Base-by-base conservation (phyloP, 495 filamentous ascomycete species). In the Collariella sp. region DNA sequence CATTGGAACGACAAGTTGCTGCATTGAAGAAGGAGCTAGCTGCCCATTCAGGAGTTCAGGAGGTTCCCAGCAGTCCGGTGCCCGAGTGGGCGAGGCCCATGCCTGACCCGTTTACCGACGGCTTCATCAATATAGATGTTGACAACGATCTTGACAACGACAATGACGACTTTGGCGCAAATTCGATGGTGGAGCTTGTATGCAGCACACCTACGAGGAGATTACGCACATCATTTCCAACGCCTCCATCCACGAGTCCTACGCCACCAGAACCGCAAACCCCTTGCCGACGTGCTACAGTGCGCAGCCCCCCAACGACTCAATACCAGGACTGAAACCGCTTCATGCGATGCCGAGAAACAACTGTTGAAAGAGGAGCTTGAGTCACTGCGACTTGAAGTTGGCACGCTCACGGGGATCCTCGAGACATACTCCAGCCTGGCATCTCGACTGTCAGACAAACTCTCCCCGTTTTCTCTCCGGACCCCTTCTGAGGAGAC, bases 231-330 rank as follows among this genome's bases (percentile, higher is more conserved):
- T 76, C 76, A 0, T 78, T 79, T 43, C 72, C 71, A 15, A 77
- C 76, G 10, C 78, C 78, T 2, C 78, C 78, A 19, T 62, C 68
- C 26, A 77, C 74, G 0, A 77, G 74, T 45, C 74, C 74, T 2
- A 61, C 61, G 13, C 52, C 52, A 31, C 29, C 20, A 15, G 42
- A 52, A 12, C 69, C 70, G 0, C 48, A 63, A 12, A 76, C 73
- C 7, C 75, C 76, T 3, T 70, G 59, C 57, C 16, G 18, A 24
- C 46, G 46, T 12, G 19, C 16, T 1, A 18, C 13, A 9, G 26
- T 31, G 9, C 26, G 26, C 4, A 31, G 26, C 15, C 13, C 46
- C 1, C n/a, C 61, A n/a, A 52, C 9, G 36, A 16, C n/a, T 52
- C 51, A 62, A 68, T 54, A 52, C 52, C 5, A 64, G 71, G 2